phyloP scores from a whole-genome alignment of 2,329 filamentous ascomycete genomes.

The Aquanectria penicillioides region DNA sequence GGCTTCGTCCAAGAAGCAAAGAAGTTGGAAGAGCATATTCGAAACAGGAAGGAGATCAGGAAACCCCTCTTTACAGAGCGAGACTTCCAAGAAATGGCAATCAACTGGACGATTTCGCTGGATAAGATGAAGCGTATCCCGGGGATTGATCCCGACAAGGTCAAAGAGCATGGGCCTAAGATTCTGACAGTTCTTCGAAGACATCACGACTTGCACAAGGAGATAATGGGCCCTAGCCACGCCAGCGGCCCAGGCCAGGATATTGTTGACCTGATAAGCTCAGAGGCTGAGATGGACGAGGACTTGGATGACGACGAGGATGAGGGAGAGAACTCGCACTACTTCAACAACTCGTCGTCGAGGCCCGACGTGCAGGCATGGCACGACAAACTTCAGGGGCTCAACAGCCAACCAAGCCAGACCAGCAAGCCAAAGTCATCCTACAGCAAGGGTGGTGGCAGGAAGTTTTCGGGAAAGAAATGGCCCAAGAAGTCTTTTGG shows the following conservation, averaged over 20 bases:
- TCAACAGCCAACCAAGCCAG: constrained; percentile 41
- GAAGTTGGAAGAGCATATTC: constrained; percentile 67
- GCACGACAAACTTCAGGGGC: constrained; percentile 44
- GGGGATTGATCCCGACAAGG: constrained; percentile 70
- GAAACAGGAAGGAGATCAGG: constrained; percentile 66
- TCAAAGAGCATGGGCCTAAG: constrained; percentile 67
- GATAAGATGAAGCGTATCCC: constrained; percentile 72
- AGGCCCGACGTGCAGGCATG: constrained; percentile 48
- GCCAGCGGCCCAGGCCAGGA: constrained; percentile 44
- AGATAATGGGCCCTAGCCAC: constrained; percentile 56
- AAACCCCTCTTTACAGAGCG: constrained; percentile 74
- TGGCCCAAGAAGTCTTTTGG: constrained; percentile 43
- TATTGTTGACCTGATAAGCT: constrained; percentile 66
- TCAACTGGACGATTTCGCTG: constrained; percentile 70
- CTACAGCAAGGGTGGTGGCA: constrained; percentile 40
- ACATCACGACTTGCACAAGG: constrained; percentile 57
- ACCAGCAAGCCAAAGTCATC: constrained; percentile 41
- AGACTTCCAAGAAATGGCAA: constrained; percentile 78
- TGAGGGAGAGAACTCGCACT: constrained; percentile 57
- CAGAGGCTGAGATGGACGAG: constrained; percentile 51
- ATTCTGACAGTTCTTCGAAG: constrained; percentile 69
- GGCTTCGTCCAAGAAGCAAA: constrained; percentile 73
- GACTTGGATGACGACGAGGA: constrained; percentile 48
- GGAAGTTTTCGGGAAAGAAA: constrained; percentile 43
- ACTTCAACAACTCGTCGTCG: constrained; percentile 49